Percentiles rank a stretch among this genome's conserved stretches.
These are phyloP conservation scores for Collybia sordida DNA, from an alignment of 768 basidiomycete genomes.

Conservation along the genomic window DNA sequence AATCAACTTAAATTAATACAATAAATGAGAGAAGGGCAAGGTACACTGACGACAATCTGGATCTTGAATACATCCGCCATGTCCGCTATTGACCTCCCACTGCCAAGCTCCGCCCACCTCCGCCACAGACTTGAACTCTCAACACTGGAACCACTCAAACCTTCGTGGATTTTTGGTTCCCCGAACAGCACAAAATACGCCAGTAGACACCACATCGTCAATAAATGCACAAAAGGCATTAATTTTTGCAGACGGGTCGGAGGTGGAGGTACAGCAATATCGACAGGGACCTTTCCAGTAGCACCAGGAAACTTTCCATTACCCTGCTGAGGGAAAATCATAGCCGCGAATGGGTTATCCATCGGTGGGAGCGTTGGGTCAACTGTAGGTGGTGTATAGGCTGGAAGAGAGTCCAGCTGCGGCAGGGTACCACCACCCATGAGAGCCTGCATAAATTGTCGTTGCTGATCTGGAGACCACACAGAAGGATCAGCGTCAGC, in stretches of 20 bases:
- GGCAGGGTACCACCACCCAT: conserved; percentile 34
- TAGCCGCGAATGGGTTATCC: conserved; percentile 48
- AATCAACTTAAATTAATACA: conserved; percentile 1
- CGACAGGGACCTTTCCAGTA: conserved; percentile 26
- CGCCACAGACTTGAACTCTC: conserved; percentile 41
- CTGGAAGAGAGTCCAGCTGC: conserved; percentile 15
- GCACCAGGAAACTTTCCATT: conserved; percentile 21
- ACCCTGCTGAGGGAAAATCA: conserved; percentile 32
- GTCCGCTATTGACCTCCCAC: conserved; percentile 31
- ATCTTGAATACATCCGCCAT: conserved; percentile 37
- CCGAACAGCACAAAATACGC: conserved; percentile 66
- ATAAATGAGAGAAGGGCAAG: not conserved
- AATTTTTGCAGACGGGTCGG: conserved; percentile 56
- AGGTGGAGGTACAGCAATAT: conserved; percentile 9
- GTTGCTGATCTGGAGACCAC: conserved; percentile 71
- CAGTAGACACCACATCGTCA: conserved; percentile 63
- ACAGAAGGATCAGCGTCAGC: conserved; percentile 50
- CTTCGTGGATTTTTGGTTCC: conserved; percentile 52
- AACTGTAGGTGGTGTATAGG: conserved; percentile 13
- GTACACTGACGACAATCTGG: conserved; percentile 53
- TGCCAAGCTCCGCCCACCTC: conserved; percentile 62
- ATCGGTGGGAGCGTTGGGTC: conserved; percentile 28
- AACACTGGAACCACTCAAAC: conserved; percentile 25
- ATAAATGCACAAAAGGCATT: conserved; percentile 64
- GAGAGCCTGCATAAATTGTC: conserved; percentile 66